Conservation (phyloP, 1,139 yeast genomes). For the Scheffersomyces illinoinensis region DNA sequence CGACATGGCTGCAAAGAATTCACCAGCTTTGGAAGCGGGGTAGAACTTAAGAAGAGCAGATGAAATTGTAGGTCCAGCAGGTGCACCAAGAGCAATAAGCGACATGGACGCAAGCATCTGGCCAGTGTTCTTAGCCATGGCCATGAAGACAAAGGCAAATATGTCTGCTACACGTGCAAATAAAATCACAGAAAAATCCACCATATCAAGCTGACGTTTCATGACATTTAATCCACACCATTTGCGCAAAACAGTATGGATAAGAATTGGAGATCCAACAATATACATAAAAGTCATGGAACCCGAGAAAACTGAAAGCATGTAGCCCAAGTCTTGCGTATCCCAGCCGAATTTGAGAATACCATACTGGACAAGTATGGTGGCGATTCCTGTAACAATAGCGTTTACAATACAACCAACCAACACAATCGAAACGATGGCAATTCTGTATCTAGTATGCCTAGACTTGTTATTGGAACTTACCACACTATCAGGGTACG, state of each 20-base stretch:
- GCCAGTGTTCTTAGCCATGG: slow-evolving; percentile 7
- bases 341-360: slow-evolving; percentile 1
- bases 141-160: slow-evolving; percentile 2
- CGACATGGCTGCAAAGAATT: slow-evolving; percentile 15
- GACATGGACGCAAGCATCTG: slow-evolving; percentile 5
- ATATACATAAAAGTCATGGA: neutral
- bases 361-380: slow-evolving; percentile 1
- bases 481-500: neutral
- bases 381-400: neutral
- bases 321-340: neutral
- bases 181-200: slow-evolving; percentile 10
- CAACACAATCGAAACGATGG: neutral
- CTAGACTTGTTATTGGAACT: neutral
- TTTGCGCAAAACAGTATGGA: slow-evolving; percentile 8
- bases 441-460: neutral
- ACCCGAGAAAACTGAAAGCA: neutral
- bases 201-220: slow-evolving; percentile 12
- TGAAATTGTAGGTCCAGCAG: slow-evolving; percentile 10
- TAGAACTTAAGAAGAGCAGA: slow-evolving; percentile 15
- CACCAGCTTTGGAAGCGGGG: slow-evolving; percentile 16
- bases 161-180: slow-evolving; percentile 3
- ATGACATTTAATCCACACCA: slow-evolving; percentile 3
- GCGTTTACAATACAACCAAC: neutral
- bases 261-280: slow-evolving; percentile 10
- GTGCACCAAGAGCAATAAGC: neutral